These are phyloP conservation scores for Populus hybrid DNA, from an alignment of 441 rosid genomes.

Conservation along the genomic window DNA sequence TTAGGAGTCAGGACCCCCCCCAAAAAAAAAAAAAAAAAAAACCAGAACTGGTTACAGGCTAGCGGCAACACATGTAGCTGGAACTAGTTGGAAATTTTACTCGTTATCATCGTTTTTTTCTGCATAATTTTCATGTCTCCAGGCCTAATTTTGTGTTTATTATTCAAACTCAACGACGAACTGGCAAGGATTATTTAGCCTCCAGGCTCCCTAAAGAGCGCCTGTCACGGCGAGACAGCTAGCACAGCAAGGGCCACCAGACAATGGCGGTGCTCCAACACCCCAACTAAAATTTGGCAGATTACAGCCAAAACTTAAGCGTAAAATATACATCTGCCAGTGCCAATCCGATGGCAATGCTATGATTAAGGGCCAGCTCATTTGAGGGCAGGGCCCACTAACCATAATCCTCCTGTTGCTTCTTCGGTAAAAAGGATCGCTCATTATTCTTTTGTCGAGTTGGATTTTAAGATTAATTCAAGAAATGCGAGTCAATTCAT, in stretches of 20 bases:
- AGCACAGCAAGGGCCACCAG: slow-evolving; percentile 2
- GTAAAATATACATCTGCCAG: slow-evolving; percentile 33
- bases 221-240: slow-evolving; percentile 19
- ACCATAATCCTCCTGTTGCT: background rate
- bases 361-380: background rate
- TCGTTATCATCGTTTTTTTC: background rate
- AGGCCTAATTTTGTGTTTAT: background rate
- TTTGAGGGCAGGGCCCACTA: background rate
- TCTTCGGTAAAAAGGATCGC: background rate
- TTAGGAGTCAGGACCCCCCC: background rate
- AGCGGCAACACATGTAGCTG: background rate
- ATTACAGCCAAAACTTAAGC: slow-evolving; percentile 18
- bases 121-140: background rate
- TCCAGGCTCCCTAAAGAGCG: background rate
- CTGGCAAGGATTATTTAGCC: background rate
- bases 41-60: background rate
- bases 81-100: background rate
- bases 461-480: no score
- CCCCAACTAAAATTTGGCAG: slow-evolving; percentile 18
- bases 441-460: background rate
- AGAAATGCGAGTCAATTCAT: no score
- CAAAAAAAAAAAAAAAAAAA: no score
- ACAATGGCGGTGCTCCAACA: slow-evolving; percentile 11
- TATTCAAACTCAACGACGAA: background rate
- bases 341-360: background rate